Conservation (phyloP, 805 yeast genomes). For the Starmerella tilneyi region DNA sequence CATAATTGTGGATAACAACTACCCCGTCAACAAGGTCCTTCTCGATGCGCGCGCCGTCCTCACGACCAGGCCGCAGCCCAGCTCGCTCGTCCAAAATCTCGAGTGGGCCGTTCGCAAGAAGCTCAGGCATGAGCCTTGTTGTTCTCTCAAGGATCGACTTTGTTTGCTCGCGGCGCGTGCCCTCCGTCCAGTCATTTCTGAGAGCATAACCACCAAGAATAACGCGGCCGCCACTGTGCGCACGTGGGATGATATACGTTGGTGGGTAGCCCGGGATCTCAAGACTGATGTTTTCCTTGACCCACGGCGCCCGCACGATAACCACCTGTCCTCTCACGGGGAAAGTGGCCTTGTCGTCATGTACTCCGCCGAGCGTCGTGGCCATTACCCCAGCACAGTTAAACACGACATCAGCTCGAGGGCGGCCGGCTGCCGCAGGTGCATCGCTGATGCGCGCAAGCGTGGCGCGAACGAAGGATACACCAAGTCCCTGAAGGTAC, state of each 20-base stretch:
- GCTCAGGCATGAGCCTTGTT: slow-evolving; percentile 38
- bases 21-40: slow-evolving; percentile 37
- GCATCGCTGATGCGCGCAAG: slow-evolving; percentile 52
- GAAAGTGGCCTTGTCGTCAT: slow-evolving; percentile 44
- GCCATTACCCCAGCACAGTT: slow-evolving; percentile 63
- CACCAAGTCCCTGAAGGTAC: slow-evolving; percentile 41
- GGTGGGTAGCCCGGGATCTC: slow-evolving; percentile 30
- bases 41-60: slow-evolving; percentile 68
- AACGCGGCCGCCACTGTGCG: slow-evolving; percentile 53
- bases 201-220: slow-evolving; percentile 70
- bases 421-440: slow-evolving; percentile 15
- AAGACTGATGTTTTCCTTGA: slow-evolving; percentile 42
- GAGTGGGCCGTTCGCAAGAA: slow-evolving; percentile 34
- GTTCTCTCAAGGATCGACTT: slow-evolving; percentile 54
- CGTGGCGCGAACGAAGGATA: slow-evolving; percentile 39
- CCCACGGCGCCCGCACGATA: slow-evolving; percentile 58
- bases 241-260: slow-evolving; percentile 65
- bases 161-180: slow-evolving; percentile 48
- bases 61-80: slow-evolving; percentile 66
- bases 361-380: slow-evolving; percentile 50
- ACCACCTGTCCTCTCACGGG: slow-evolving; percentile 79
- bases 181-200: slow-evolving; percentile 50
- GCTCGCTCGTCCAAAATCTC: slow-evolving; percentile 57
- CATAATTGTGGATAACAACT: slow-evolving; percentile 57
- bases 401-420: slow-evolving; percentile 9